Conservation (phyloP, 129 eudicot species). For the Ambrosia trifida region DNA sequence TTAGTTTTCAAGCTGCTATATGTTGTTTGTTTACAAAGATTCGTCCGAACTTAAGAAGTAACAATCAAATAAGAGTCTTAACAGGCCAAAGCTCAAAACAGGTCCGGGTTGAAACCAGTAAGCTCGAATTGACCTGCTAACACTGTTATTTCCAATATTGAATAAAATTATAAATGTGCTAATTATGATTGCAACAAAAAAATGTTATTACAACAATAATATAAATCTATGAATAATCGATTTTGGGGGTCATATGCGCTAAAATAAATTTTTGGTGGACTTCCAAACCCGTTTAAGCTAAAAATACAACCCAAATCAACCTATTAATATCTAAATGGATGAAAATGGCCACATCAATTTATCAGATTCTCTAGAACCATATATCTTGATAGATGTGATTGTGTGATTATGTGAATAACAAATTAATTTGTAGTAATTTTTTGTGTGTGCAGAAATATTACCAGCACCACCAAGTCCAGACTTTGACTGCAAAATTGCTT, state of each 20-base stretch:
- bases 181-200: background rate
- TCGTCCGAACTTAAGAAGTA: slow-evolving; percentile 10
- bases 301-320: background rate
- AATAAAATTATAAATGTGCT: background rate
- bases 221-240: background rate
- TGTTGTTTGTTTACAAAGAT: slow-evolving; percentile 4
- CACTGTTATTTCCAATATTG: background rate
- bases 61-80: slow-evolving; percentile 16
- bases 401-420: background rate
- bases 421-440: background rate
- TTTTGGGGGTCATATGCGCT: background rate
- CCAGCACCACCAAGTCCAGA: slow-evolving; percentile 92
- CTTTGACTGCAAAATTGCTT: slow-evolving; percentile 92
- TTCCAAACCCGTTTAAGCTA: background rate
- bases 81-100: background rate
- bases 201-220: background rate
- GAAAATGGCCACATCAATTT: background rate
- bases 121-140: background rate
- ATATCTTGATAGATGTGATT: background rate
- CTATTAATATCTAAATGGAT: background rate
- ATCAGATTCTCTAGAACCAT: background rate
- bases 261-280: background rate
- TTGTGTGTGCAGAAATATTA: slow-evolving; percentile 30
- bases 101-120: background rate
- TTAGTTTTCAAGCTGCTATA: slow-evolving; percentile 10